phyloP scores from a whole-genome alignment of 2,329 filamentous ascomycete genomes.

The Blastomyces emzantsi region DNA sequence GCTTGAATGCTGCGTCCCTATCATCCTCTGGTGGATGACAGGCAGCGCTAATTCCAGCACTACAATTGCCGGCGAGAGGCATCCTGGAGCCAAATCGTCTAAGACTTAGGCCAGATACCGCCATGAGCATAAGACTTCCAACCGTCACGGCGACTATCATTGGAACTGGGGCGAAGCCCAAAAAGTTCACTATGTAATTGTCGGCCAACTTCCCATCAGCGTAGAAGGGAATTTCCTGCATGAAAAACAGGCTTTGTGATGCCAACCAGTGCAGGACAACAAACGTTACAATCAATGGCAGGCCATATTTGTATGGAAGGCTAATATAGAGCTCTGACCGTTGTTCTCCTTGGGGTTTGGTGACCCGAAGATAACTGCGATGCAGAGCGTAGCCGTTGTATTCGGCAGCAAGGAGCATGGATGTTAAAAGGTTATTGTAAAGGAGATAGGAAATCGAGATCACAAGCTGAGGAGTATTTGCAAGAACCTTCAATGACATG shows the following conservation, averaged over 20 bases:
- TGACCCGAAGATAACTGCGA: slow-evolving; percentile 38
- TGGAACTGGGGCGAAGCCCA: slow-evolving; percentile 20
- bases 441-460: slow-evolving; percentile 30
- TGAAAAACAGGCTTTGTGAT: slow-evolving; percentile 41
- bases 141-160: slow-evolving; percentile 18
- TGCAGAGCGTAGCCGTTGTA: slow-evolving; percentile 36
- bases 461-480: slow-evolving; percentile 30
- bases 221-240: slow-evolving; percentile 24
- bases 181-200: slow-evolving; percentile 15
- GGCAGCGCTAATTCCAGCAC: slow-evolving; percentile 27
- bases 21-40: slow-evolving; percentile 24
- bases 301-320: slow-evolving; percentile 38
- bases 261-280: slow-evolving; percentile 42
- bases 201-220: slow-evolving; percentile 12
- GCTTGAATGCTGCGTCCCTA: slow-evolving; percentile 14
- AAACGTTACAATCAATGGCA: slow-evolving; percentile 32
- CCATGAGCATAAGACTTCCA: slow-evolving; percentile 14
- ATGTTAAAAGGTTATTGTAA: slow-evolving; percentile 34
- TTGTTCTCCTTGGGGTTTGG: slow-evolving; percentile 25
- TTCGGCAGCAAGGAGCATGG: slow-evolving; percentile 42
- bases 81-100: slow-evolving; percentile 20
- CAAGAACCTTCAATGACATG: slow-evolving; percentile 18
- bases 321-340: slow-evolving; percentile 39
- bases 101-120: slow-evolving; percentile 15
- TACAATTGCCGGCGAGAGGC: slow-evolving; percentile 27